Conservation (phyloP, 2,329 filamentous ascomycete species). For the Tympanopsis confertula region DNA sequence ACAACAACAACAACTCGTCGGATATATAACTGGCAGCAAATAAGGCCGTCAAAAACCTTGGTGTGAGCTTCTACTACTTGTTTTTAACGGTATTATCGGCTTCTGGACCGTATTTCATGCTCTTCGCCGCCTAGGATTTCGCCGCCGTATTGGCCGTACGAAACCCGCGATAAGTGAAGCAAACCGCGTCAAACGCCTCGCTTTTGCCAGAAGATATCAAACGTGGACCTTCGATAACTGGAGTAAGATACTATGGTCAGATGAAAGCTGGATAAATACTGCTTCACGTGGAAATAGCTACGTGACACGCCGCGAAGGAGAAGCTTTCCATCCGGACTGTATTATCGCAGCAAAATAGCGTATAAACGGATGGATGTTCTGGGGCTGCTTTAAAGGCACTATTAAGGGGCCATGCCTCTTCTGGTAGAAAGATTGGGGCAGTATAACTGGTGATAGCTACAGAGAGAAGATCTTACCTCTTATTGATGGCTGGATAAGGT, state of each 20-base stretch:
- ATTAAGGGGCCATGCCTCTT: constrained; percentile 13
- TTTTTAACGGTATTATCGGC: no score
- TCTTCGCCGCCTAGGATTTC: no score
- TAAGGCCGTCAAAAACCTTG: no score
- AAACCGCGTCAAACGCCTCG: no score
- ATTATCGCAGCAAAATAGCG: constrained; percentile 8
- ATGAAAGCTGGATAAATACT: constrained; percentile 9
- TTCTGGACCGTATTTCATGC: no score
- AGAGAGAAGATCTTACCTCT: constrained; percentile 7
- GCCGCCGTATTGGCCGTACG: no score
- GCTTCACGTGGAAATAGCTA: constrained; percentile 5
- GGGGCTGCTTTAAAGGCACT: constrained; percentile 11
- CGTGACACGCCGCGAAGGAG: constrained; percentile 7
- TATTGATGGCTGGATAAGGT: constrained; percentile 5
- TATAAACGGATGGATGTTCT: constrained; percentile 16
- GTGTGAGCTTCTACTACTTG: no score
- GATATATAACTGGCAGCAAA: no score
- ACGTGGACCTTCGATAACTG: constrained; percentile 5
- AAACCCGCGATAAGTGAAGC: no score
- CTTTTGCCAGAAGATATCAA: constrained; percentile 3
- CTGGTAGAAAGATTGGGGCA: constrained; percentile 17
- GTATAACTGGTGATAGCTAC: constrained; percentile 12
- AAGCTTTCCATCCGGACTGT: constrained; percentile 10
- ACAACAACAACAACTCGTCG: no score
- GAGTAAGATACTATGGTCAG: constrained; percentile 7